Conservation (phyloP, 148 eudicot species). For the Cornus florida region DNA sequence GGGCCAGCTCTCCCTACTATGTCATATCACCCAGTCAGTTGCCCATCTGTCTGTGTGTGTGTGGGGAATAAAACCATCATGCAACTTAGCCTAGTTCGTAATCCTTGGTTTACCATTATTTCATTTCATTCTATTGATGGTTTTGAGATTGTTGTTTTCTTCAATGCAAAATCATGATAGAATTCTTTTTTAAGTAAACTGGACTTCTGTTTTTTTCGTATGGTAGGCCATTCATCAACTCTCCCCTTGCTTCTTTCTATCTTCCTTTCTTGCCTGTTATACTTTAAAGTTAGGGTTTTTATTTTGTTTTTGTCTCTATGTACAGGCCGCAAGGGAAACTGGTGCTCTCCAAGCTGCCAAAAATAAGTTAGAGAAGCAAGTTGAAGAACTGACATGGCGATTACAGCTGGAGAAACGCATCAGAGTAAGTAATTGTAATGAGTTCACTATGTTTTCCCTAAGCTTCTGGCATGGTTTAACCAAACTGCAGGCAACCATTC, state of each 20-base stretch:
- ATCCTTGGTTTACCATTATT: too few relatives aligned
- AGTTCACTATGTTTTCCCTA: not conserved
- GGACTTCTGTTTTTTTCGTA: too few relatives aligned
- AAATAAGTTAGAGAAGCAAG: slow-evolving; percentile 99
- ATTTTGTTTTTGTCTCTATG: slow-evolving; percentile 12
- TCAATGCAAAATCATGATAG: too few relatives aligned
- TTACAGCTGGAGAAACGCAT: slow-evolving; percentile 97
- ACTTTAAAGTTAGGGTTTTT: not conserved
- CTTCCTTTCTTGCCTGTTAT: not conserved
- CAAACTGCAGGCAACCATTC: not conserved
- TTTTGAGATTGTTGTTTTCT: too few relatives aligned
- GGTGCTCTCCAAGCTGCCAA: slow-evolving; percentile 99
- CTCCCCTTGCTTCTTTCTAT: not conserved
- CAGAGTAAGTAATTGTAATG: slow-evolving; percentile 53
- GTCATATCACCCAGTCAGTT: too few relatives aligned
- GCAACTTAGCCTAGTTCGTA: too few relatives aligned
- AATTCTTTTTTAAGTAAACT: too few relatives aligned
- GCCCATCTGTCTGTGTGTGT: too few relatives aligned
- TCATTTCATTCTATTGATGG: too few relatives aligned
- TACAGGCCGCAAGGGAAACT: slow-evolving; percentile 94
- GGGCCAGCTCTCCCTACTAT: too few relatives aligned
- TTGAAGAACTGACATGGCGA: slow-evolving; percentile 96
- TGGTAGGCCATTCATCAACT: too few relatives aligned
- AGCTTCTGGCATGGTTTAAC: not conserved
- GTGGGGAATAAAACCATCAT: too few relatives aligned